These are phyloP conservation scores for Juncus effusus DNA, from an alignment of 176 grass and related monocot species.

Conservation along the genomic window DNA sequence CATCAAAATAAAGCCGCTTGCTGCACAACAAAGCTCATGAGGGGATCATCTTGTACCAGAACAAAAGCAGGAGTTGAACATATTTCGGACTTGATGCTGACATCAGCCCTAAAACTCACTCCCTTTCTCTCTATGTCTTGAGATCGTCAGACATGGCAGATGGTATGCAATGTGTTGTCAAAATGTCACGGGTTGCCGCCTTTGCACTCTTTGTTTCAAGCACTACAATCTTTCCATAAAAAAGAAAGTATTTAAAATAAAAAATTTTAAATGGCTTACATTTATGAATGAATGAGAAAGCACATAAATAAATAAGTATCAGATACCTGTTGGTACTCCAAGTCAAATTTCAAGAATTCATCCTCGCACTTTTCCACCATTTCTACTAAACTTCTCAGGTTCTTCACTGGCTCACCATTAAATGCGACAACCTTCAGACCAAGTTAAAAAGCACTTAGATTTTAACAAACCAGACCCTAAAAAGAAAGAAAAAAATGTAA, in stretches of 20 bases:
- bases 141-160: slow-evolving; percentile 83
- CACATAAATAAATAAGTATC: neutral
- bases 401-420: slow-evolving; percentile 70
- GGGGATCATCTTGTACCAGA: neutral
- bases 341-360: slow-evolving; percentile 77
- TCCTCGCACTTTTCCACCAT: slow-evolving; percentile 80
- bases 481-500: neutral
- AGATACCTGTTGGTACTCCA: slow-evolving; percentile 88
- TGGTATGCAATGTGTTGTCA: slow-evolving; percentile 92
- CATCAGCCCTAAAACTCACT: slow-evolving; percentile 10
- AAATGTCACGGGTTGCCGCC: slow-evolving; percentile 77
- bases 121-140: slow-evolving; percentile 49
- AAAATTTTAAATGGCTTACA: neutral
- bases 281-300: slow-evolving; percentile 2
- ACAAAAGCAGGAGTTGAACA: slow-evolving; percentile 4
- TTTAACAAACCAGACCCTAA: neutral
- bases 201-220: slow-evolving; percentile 83
- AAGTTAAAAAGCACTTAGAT: slow-evolving; percentile 7
- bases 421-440: slow-evolving; percentile 68
- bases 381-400: slow-evolving; percentile 69
- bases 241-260: slow-evolving; percentile 10
- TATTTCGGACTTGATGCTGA: neutral
- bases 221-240: slow-evolving; percentile 58
- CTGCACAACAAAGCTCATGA: slow-evolving; percentile 19
- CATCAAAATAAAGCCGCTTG: slow-evolving; percentile 17